Evolutionary conservation across 2,329 filamentous ascomycete species (phyloP).

Genomic region (Albifimbria verrucaria): DNA sequence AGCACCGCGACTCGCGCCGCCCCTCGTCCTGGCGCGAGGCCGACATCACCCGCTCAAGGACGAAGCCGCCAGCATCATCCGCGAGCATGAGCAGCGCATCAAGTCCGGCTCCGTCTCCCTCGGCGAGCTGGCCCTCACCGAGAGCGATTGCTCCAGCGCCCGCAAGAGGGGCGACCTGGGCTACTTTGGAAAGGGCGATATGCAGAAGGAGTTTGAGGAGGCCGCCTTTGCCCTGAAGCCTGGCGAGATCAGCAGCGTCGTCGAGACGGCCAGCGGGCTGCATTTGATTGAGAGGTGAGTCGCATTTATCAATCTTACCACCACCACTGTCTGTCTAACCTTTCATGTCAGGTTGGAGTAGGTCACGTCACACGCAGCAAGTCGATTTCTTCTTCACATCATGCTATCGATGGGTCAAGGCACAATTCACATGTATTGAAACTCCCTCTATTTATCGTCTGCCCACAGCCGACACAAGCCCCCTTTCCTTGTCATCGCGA

Average conservation of each 20-base stretch:
- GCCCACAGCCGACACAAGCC: not conserved
- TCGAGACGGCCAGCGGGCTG: slow-evolving; percentile 90
- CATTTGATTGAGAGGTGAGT: slow-evolving; percentile 91
- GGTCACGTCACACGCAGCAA: not conserved
- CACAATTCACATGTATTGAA: too few relatives aligned
- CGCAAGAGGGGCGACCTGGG: slow-evolving; percentile 92
- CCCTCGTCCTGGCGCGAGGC: slow-evolving; percentile 92
- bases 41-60: slow-evolving; percentile 85
- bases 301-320: too few relatives aligned
- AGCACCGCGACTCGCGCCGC: slow-evolving; percentile 83
- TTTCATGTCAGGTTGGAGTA: not conserved
- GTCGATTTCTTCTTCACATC: not conserved
- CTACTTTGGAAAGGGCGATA: slow-evolving; percentile 90
- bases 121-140: slow-evolving; percentile 79
- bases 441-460: not conserved
- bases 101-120: slow-evolving; percentile 64
- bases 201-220: slow-evolving; percentile 99
- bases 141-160: slow-evolving; percentile 95
- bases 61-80: slow-evolving; percentile 76
- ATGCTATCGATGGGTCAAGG: too few relatives aligned
- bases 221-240: slow-evolving; percentile 87
- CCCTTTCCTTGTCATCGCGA: not conserved
- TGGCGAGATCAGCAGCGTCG: slow-evolving; percentile 80
- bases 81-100: slow-evolving; percentile 73
- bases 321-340: too few relatives aligned